Evolutionary conservation across 345 rosid species (phyloP), one percentile per base, ranked within the genome.

Genomic region (Brassica rapa): DNA sequence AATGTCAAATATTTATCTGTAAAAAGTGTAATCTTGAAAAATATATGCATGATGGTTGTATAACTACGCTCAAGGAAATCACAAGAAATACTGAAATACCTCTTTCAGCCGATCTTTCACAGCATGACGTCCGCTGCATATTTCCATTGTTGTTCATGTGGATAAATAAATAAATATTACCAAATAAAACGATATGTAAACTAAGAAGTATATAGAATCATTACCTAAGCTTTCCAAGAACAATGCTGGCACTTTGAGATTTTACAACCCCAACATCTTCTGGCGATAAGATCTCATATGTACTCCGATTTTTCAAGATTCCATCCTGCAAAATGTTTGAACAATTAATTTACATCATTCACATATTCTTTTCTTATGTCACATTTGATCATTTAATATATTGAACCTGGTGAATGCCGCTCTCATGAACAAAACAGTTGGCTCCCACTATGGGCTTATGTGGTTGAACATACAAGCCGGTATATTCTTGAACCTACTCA

Each of bases 361-460:
- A 33, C 43, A 12, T 29, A 6, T 41, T 8, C 16, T 1, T 29
- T 66, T 56, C 51, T 63, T 10, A 32, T 53, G 23, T 62, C n/a
- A 23, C 23, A 11, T 33, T 19, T 21, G 4, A 64, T 4, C 1
- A 33, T 19, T 76, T 61, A 0, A 88, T 84, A 70, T 69, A 56
- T 21, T 83, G 33, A 82, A 90, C 96, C 92, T 93, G 93, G 80
- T 89, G 98, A 75, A 91, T 82, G 66, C 98, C 96, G 75, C 98
- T 93, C 76, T 90, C 94, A 81, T 93, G 96, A 83, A 91, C 91
- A 24, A 67, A 67, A 43, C 57, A 67, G 23, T 46, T 67, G 21
- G 71, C 59, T 81, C 98, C 96, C 81, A 94, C 96, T 68, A 94
- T 89, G n/a, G 97, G 97, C 75, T 94, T 94, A 83, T 92, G 93